phyloP scores from a whole-genome alignment of 1,284 basidiomycete species.

The Ceratobasidium sp. region DNA sequence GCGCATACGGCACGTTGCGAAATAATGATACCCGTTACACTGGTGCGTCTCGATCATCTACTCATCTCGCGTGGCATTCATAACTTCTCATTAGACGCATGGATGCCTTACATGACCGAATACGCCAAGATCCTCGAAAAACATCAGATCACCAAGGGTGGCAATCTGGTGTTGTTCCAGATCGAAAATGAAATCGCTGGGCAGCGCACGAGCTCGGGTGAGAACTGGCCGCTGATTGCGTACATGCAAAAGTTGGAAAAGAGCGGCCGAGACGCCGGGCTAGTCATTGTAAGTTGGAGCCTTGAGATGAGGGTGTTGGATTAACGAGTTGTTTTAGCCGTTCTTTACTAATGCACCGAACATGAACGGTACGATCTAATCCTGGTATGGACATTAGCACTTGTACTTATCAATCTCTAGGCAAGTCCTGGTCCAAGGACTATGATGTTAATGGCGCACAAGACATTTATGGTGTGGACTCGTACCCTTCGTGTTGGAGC shows the following conservation, averaged over 20 bases:
- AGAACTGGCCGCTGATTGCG: constrained; percentile 36
- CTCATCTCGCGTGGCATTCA: background rate
- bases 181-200: constrained; percentile 37
- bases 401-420: background rate
- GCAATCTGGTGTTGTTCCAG: constrained; percentile 38
- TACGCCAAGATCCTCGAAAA: constrained; percentile 34
- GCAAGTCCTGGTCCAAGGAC: constrained; percentile 39
- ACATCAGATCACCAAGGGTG: constrained; percentile 37
- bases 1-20: constrained; percentile 37
- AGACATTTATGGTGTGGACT: constrained; percentile 38
- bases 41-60: background rate
- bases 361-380: constrained; percentile 10
- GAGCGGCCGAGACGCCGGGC: constrained; percentile 25
- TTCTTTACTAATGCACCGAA: constrained; percentile 40
- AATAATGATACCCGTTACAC: constrained; percentile 39
- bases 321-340: background rate
- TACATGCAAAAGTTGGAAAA: constrained; percentile 37
- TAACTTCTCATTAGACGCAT: constrained; percentile 16
- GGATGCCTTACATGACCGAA: constrained; percentile 38
- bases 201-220: constrained; percentile 31
- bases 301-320: background rate
- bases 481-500: constrained; percentile 39
- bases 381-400: background rate
- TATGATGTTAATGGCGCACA: constrained; percentile 36
- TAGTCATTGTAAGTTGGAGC: constrained; percentile 19